Evolutionary conservation across 2,329 filamentous ascomycete species (phyloP), one percentile per base, ranked within the genome.

Genomic region (Xylaria polymorpha): DNA sequence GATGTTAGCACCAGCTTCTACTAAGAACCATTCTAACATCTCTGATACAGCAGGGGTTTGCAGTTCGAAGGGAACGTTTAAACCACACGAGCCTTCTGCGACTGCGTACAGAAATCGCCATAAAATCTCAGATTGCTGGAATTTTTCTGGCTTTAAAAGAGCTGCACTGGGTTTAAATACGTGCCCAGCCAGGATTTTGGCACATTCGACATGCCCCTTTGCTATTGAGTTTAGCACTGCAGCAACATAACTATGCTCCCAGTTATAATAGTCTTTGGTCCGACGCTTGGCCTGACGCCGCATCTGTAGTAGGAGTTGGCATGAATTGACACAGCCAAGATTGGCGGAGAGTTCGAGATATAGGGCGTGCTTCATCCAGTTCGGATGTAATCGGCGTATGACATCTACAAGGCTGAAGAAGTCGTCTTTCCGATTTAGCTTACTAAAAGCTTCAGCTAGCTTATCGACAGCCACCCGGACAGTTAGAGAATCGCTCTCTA

Each of bases 11-110:
- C 43, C 53, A 7, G 5, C 15, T 8, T 58, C 55, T 1, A 64
- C 55, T 1, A 64, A 58, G 22, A 64, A 43, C 62, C 62, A 64
- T 1, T 64, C 20, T 32, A 64, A n/a, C 20, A 57, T 57, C 15
- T 64, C 29, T 1, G n/a, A 14, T 20, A 58, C 53, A 9, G 1
- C 15, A 4, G 61, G 9, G 1, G 8, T 44, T 48, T 7, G 4
- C 4, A 20, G 32, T 29, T 18, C 44, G 20, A 46, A 46, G 18
- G 29, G 3, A 22, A 35, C 29, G 7, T 1, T 2, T 8, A 25
- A 4, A 0, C n/a, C 1, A 22, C 57, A 32, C 1, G 1, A 15
- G 4, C 35, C 32, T 3, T 2, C 1, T n/a, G 43, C 43, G 10
- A 59, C 39, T 12, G 3, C 3, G 6, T 6, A 1, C 3, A 55